Base-by-base conservation (phyloP, 805 yeast species). In the Barnettozyma vustinii region DNA sequence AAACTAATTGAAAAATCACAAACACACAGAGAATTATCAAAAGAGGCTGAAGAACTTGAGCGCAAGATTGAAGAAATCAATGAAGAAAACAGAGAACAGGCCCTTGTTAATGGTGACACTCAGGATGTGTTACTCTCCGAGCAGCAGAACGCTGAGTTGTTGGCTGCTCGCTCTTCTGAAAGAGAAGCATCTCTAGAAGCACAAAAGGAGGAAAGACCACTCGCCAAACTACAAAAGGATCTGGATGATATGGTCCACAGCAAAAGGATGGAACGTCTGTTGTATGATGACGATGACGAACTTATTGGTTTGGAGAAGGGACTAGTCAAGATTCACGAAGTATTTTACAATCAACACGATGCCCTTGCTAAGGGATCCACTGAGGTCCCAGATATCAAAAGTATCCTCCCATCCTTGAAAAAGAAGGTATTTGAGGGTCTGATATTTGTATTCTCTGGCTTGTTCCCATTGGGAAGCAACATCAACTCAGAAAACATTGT, bases 241-340 rank as follows among this genome's bases (percentile, higher is more conserved):
- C 70, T 89, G 51, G 89, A 84, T 54, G 55, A 54, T 5, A 23
- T 60, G 10, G 56, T 46, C 8, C 45, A 57, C 6, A 46, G 51
- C 6, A 48, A 51, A 10, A 52, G 47, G 5, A 25, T 30, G 7
- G 63, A 62, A 21, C 48, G 82, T 55, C 68, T 90, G 33, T 68
- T 88, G 37, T 77, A 70, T 45, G 96, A 90, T 60, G 92, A 87
- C 58, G 97, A 91, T 61, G 79, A 75, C 43, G 98, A 94, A 61
- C 74, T 94, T 35, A 64, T 56, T 19, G 75, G 79, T 8, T 68
- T 94, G 10, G 82, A 83, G 19, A 73, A 69, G 35, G 88, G 87
- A 0, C 69, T 94, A 47, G 60, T 69, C 9, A 70, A 73, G 16
- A 79, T 94, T 36, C 97, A 92, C 62, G 55, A 68, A 13, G 77